Evolutionary conservation across 495 filamentous ascomycete species (phyloP), one percentile per base, ranked within the genome.

Genomic region (Penicillium paradoxum): DNA sequence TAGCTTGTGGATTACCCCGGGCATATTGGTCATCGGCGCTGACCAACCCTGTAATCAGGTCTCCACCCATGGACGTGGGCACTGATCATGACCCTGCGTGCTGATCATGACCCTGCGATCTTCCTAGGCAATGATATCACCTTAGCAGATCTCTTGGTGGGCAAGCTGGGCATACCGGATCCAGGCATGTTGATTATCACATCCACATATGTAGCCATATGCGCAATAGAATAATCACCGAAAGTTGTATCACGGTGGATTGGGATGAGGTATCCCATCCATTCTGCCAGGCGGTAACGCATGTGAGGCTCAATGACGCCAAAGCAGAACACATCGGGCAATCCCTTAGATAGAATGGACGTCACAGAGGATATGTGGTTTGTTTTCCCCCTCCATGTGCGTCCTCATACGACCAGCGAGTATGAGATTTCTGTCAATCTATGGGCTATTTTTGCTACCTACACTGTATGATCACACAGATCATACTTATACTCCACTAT

Each of bases 21-120:
- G 49, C 10, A 17, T 37, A 55, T 48, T 48, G 45, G 45, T 48
- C 36, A 48, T 48, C 14, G 32, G n/a, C n/a, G 57, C 48, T 62
- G 56, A 61, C 55, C 58, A 61, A 61, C 49, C 10, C 51, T 39
- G 39, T n/a, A n/a, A n/a, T n/a, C n/a, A n/a, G n/a, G n/a, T n/a
- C n/a, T n/a, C n/a, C n/a, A n/a, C n/a, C n/a, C n/a, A n/a, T n/a
- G n/a, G n/a, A n/a, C n/a, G n/a, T n/a, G n/a, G n/a, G n/a, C n/a
- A 33, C n/a, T 15, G n/a, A 34, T 14, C 34, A 6, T 17, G 4
- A 14, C 11, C 43, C 5, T 11, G 17, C 7, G n/a, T n/a, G n/a
- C n/a, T 15, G n/a, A 34, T 14, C 34, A 6, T 17, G 4, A 14
- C 11, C 43, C 5, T 11, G 17, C 7, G n/a, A n/a, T n/a, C n/a